Evolutionary conservation across 2,329 filamentous ascomycete species (phyloP).

Genomic region (Colletotrichum sp.): DNA sequence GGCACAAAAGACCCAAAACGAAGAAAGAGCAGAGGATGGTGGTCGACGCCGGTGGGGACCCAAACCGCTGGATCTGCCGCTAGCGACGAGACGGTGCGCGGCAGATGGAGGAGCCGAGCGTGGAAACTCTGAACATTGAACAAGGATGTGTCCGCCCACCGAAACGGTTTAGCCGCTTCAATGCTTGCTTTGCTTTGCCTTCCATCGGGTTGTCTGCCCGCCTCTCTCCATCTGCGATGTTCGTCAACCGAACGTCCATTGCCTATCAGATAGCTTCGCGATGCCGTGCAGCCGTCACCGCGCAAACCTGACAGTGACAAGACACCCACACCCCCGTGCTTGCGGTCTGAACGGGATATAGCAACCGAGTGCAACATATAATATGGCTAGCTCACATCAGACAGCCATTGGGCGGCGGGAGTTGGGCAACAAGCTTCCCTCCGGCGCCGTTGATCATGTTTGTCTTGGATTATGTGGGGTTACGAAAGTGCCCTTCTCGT

Average conservation of each 20-base stretch:
- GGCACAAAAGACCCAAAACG: background rate
- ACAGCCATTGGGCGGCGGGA: background rate
- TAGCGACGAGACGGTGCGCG: background rate
- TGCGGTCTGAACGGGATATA: background rate
- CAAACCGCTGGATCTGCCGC: background rate
- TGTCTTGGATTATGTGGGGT: background rate
- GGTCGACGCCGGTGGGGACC: background rate
- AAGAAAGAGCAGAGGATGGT: background rate
- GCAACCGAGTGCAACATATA: background rate
- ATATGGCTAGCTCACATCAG: background rate
- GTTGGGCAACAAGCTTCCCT: background rate
- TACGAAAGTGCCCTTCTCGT: background rate
- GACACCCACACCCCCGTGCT: background rate
- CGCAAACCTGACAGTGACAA: background rate
- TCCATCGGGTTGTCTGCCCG: background rate
- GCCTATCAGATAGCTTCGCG: background rate
- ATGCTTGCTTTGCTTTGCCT: background rate
- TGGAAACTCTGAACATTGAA: background rate
- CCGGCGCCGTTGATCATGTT: background rate
- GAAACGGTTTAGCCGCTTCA: background rate
- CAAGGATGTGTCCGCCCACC: background rate
- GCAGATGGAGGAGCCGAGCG: background rate
- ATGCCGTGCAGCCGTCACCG: background rate
- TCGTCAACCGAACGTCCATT: background rate
- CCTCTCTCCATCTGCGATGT: background rate